Conservation (phyloP, 305 asterid species). For the Andrographis paniculata region DNA sequence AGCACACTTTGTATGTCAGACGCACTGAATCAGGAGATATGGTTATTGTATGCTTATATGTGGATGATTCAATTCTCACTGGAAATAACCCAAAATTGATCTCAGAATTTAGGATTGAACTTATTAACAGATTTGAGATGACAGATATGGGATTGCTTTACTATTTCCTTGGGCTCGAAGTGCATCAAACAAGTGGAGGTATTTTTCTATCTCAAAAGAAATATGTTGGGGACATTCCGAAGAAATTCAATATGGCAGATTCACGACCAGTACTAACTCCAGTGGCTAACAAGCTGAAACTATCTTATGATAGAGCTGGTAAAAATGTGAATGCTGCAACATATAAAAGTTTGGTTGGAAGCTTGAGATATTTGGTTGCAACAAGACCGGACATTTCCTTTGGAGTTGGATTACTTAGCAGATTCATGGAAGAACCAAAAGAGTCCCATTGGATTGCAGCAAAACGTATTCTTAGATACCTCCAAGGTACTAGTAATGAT, state of each 20-base stretch:
- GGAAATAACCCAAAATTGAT: not conserved
- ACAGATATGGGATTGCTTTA: conserved; percentile 3
- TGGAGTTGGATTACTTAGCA: not conserved
- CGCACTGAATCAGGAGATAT: not conserved
- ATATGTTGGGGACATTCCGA: not conserved
- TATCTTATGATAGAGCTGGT: not conserved
- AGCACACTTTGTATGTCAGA: not conserved
- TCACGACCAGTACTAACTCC: not conserved
- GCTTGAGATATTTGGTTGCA: not conserved
- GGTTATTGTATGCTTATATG: not conserved
- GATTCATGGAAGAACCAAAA: not conserved
- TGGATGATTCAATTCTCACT: not conserved
- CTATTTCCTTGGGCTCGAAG: conserved; percentile 12
- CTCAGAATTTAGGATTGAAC: not conserved
- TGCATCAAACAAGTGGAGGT: not conserved
- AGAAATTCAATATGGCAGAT: not conserved
- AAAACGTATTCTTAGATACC: not conserved
- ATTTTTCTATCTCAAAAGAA: not conserved
- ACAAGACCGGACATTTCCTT: not conserved
- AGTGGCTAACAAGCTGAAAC: not conserved
- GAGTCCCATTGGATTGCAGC: not conserved
- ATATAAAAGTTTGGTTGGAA: not conserved
- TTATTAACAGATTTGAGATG: not conserved
- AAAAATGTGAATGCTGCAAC: not conserved
- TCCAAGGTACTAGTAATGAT: not conserved